Evolutionary conservation across 2,329 filamentous ascomycete genomes (phyloP).

Genomic region (Scedosporium dehoogii): DNA sequence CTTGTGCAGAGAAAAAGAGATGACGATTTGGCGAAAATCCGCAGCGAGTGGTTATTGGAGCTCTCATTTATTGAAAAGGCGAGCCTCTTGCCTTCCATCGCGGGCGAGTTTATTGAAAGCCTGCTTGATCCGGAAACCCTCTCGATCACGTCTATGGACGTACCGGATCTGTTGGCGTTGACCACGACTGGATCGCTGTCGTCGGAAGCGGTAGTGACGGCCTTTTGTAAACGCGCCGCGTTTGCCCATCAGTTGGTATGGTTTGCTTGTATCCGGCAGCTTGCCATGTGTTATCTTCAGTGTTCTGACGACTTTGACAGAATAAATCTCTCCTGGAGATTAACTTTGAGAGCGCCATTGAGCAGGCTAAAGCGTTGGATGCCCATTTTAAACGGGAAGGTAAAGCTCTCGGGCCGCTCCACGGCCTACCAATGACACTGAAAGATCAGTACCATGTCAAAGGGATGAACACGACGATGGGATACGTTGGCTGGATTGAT

Average conservation of each 20-base stretch:
- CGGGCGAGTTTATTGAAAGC: slow-evolving; percentile 1
- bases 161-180: not conserved
- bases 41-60: not conserved
- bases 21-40: not conserved
- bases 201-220: slow-evolving; percentile 6
- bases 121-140: not conserved
- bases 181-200: not conserved
- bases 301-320: not conserved
- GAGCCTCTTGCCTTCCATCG: not conserved
- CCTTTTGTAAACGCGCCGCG: slow-evolving; percentile 10
- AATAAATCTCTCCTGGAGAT: slow-evolving; percentile 25
- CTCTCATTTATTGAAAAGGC: not conserved
- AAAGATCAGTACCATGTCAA: slow-evolving; percentile 56
- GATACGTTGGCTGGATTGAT: slow-evolving; percentile 37
- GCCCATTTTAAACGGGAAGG: slow-evolving; percentile 25
- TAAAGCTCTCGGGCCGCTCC: slow-evolving; percentile 44
- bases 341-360: slow-evolving; percentile 37
- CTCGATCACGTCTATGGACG: not conserved
- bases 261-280: not conserved
- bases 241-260: slow-evolving; percentile 10
- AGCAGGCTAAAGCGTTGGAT: slow-evolving; percentile 34
- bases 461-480: slow-evolving; percentile 46
- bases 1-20: not conserved
- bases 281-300: not conserved
- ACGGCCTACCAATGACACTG: slow-evolving; percentile 43